Base-by-base conservation (phyloP, 2,329 filamentous ascomycete genomes). In the Talaromyces pinophilus region DNA sequence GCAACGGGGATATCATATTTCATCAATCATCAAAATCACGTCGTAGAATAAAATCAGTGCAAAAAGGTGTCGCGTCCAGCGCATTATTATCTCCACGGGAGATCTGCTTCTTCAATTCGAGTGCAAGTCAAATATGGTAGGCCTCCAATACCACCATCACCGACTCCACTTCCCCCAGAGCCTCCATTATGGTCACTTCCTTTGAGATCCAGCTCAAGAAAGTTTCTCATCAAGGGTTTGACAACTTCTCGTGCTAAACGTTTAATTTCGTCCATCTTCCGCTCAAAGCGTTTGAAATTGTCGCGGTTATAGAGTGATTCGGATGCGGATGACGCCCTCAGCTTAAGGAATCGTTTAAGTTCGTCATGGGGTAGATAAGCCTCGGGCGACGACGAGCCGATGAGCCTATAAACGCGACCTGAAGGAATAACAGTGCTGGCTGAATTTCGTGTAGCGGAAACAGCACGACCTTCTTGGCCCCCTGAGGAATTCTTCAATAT, bases 241-340 rank as follows among this genome's bases (percentile, higher is more conserved):
- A 97, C 93, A 17, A 90, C 84, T 73, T 96, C 92, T 63, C 91
- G 84, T 6, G 93, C 94, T 74, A 94, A 85, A 65, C 86, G 85
- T 81, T 97, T 97, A 64, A 97, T 83, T 81, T 97, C 93, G 67
- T 97, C 92, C 71, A 97, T 85, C 65, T 92, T 86, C 73, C 91
- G 88, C 81, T 97, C 94, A 71, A 97, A 96, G 3, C 91, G 85
- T 68, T 90, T 87, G 59, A 97, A 79, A 69, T 92, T 94, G n/a
- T 97, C 93, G 19, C 93, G 86, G 54, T 86, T 92, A 79, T 97
- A 97, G 7, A 94, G 79, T 22, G 77, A 75, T 35, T 76, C 79
- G 0, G 95, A 90, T 4, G 79, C 72, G 7, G 69, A 68, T 5
- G 78, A 77, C 0, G 92, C 90, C 11, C 87, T 89, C 25, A 94